phyloP scores from a whole-genome alignment of 2,329 filamentous ascomycete species.

The Orbilia quercus region DNA sequence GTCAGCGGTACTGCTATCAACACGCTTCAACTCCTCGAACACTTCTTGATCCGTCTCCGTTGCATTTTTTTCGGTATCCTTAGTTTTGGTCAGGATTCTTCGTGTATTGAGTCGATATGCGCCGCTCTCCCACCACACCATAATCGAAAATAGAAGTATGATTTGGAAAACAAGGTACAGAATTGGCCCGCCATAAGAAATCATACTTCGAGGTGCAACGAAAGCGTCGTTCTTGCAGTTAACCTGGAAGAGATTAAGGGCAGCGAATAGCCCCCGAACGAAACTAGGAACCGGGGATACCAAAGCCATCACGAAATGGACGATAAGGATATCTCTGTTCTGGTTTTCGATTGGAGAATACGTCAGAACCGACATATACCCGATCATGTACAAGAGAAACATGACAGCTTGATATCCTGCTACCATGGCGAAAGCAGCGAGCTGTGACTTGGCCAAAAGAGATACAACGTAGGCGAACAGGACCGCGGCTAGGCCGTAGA shows the following conservation, averaged over 20 bases:
- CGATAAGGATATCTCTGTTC: conserved; percentile 74
- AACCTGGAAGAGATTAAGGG: conserved; percentile 84
- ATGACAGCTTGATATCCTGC: conserved; percentile 79
- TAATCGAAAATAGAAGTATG: conserved; percentile 74
- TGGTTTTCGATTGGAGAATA: conserved; percentile 77
- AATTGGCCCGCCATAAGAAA: conserved; percentile 84
- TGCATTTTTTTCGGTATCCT: conserved; percentile 64
- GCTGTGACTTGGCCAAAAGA: conserved; percentile 79
- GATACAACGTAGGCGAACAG: conserved; percentile 84
- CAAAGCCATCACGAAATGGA: conserved; percentile 78
- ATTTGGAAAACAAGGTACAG: conserved; percentile 82
- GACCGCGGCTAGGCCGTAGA: conserved; percentile 83
- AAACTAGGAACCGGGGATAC: conserved; percentile 82
- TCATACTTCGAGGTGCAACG: conserved; percentile 75
- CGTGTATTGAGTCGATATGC: conserved; percentile 64
- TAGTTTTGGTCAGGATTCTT: conserved; percentile 63
- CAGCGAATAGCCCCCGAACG: conserved; percentile 77
- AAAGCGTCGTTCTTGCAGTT: conserved; percentile 76
- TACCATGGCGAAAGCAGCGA: conserved; percentile 85
- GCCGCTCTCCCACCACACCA: conserved; percentile 85
- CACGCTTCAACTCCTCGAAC: conserved; percentile 72
- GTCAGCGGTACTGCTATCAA: conserved; percentile 70
- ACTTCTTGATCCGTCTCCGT: conserved; percentile 70
- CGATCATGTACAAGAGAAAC: conserved; percentile 78
- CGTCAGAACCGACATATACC: conserved; percentile 77